Conservation (phyloP, 108 stramenopile species). For the Skeletonema marinoi region DNA sequence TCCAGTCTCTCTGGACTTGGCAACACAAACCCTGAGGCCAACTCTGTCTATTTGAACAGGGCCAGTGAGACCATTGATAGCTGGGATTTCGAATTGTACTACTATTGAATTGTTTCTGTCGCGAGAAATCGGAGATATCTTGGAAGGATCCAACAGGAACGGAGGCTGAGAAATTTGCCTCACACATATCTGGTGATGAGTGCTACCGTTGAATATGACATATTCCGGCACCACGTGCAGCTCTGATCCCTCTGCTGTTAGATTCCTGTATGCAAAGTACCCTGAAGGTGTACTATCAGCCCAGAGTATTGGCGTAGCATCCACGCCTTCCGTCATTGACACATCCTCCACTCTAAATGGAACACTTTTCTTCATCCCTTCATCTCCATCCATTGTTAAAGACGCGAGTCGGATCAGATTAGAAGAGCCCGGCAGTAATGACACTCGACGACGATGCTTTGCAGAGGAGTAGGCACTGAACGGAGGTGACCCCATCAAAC, state of each 20-base stretch:
- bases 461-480: conserved; percentile 72
- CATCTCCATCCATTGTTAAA: conserved; percentile 78
- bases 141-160: conserved; percentile 36
- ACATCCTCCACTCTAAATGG: conserved; percentile 75
- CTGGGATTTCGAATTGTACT: conserved; percentile 46
- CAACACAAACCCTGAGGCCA: conserved; percentile 66
- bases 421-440: conserved; percentile 68
- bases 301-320: conserved; percentile 76
- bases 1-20: conserved; percentile 48
- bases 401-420: conserved; percentile 60
- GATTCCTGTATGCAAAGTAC: conserved; percentile 75
- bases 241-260: conserved; percentile 72
- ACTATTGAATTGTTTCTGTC: conserved; percentile 50
- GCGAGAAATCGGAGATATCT: conserved; percentile 40
- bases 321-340: conserved; percentile 71
- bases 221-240: conserved; percentile 86
- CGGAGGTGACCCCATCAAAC: conserved; percentile 31
- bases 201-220: conserved; percentile 80
- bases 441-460: conserved; percentile 57
- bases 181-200: conserved; percentile 42
- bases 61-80: conserved; percentile 56
- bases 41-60: conserved; percentile 68
- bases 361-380: conserved; percentile 61
- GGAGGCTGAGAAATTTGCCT: conserved; percentile 28
- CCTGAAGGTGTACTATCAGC: conserved; percentile 61